Conservation (phyloP, 129 eudicot genomes). For the Centrapalus pauciflorus region DNA sequence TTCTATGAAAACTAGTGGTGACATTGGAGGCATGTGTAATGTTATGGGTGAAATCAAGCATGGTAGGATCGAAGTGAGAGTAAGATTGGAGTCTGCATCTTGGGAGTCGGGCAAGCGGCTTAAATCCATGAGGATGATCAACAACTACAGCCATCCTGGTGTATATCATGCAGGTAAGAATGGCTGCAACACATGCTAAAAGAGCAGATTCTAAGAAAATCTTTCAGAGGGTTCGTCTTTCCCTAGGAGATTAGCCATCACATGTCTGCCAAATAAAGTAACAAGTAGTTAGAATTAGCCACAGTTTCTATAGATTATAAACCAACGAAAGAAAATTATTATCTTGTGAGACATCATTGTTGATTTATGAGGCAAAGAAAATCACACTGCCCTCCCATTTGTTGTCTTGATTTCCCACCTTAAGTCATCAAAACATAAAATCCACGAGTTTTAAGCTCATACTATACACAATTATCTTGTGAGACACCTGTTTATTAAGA, state of each 20-base stretch:
- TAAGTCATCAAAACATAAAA: too few relatives aligned
- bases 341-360: too few relatives aligned
- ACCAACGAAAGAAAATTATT: too few relatives aligned
- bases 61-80: conserved; percentile 64
- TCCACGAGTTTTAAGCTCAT: too few relatives aligned
- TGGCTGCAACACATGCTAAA: conserved; percentile 53
- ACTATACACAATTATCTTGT: too few relatives aligned
- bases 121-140: conserved; percentile 65
- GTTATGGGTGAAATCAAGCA: conserved; percentile 55
- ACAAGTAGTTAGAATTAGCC: background rate
- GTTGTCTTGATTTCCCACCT: too few relatives aligned
- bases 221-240: conserved; percentile 49
- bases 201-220: conserved; percentile 42
- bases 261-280: conserved; percentile 41
- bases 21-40: conserved; percentile 35
- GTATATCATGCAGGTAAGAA: conserved; percentile 37
- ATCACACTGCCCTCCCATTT: too few relatives aligned
- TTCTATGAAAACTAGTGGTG: conserved; percentile 64
- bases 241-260: conserved; percentile 76
- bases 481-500: too few relatives aligned
- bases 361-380: too few relatives aligned
- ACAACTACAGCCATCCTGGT: conserved; percentile 89
- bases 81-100: conserved; percentile 77
- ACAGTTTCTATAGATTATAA: background rate
- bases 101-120: conserved; percentile 69